Base-by-base conservation (phyloP, 2,329 filamentous ascomycete species). In the Nigrospora sphaerica region DNA sequence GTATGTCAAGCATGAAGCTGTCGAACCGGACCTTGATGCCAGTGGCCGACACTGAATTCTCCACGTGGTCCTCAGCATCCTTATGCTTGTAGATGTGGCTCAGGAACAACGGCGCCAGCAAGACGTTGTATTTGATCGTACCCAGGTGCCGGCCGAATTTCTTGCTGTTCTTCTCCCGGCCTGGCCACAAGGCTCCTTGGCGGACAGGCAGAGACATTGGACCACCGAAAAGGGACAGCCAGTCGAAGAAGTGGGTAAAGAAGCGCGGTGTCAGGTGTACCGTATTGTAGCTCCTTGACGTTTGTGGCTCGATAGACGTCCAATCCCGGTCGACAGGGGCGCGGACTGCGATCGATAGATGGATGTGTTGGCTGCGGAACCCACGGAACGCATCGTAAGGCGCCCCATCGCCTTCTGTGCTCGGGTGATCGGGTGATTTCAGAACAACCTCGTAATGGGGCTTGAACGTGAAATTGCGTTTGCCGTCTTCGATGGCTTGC, bases 11-110 rank as follows among this genome's bases (percentile, higher is more conserved):
- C 82, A 96, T 96, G 65, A 97, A 95, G 69, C 89, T 96, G 65
- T 97, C 92, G 44, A 98, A 81, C 44, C 91, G 85, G 55, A 95
- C 88, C 67, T 98, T 98, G 51, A 98, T 73, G n/a, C 95, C 93
- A 4, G 93, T 98, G 0, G 92, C 92, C 40, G 89, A 93, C 6
- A 95, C 88, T 1, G 85, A 77, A 44, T 70, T 74, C 51, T 91
- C 85, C 0, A 80, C 76, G 59, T 88, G 87, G 49, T 95, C 90
- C 60, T 96, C 92, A 0, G 82, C 82, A 59, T 98, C 93, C 63
- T 96, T 96, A 70, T 98, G 93, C 65, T 96, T 97, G 71, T 98
- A 98, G 32, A 98, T 90, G 58, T 98, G 93, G 56, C 91, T 95
- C 52, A 98, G 80, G 64, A 95, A 98, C 2, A 98, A 71, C 0